These are phyloP conservation scores for Wickerhamomyces canadensis DNA, from an alignment of 805 yeast species.

Conservation along the genomic window DNA sequence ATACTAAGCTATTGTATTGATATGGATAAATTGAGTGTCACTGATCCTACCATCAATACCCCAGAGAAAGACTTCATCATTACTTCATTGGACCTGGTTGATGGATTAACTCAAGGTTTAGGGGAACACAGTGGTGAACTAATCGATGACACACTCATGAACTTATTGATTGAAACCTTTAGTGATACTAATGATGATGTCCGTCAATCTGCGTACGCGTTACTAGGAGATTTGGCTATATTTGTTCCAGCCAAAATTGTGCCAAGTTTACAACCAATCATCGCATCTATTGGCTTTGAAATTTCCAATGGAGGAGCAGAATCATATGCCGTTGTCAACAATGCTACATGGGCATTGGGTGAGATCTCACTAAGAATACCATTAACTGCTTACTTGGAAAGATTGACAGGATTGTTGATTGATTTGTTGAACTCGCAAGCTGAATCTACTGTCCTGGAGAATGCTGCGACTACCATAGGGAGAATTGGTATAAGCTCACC, in stretches of 20 bases:
- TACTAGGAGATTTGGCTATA: slow-evolving; percentile 85
- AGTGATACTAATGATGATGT: slow-evolving; percentile 80
- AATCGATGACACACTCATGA: slow-evolving; percentile 47
- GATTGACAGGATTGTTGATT: slow-evolving; percentile 50
- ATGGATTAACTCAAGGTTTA: slow-evolving; percentile 89
- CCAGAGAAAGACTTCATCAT: slow-evolving; percentile 91
- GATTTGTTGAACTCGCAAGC: slow-evolving; percentile 55
- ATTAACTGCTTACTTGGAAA: slow-evolving; percentile 46
- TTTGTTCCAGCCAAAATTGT: slow-evolving; percentile 28
- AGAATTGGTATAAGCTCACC: slow-evolving; percentile 68
- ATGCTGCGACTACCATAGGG: slow-evolving; percentile 86
- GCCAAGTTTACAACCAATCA: slow-evolving; percentile 45
- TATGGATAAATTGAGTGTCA: slow-evolving; percentile 54
- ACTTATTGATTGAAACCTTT: slow-evolving; percentile 60
- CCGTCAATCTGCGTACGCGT: slow-evolving; percentile 87
- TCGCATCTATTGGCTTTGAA: slow-evolving; percentile 67
- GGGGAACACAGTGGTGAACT: slow-evolving; percentile 56
- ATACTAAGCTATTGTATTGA: slow-evolving; percentile 67
- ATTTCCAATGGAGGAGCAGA: slow-evolving; percentile 46
- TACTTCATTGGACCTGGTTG: slow-evolving; percentile 83
- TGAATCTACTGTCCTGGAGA: slow-evolving; percentile 68
- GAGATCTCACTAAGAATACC: slow-evolving; percentile 66
- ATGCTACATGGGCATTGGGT: slow-evolving; percentile 93
- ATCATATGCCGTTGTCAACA: slow-evolving; percentile 66
- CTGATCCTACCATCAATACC: slow-evolving; percentile 61